Conservation (phyloP, 345 rosid genomes). For the Stellera chamaejasme region DNA sequence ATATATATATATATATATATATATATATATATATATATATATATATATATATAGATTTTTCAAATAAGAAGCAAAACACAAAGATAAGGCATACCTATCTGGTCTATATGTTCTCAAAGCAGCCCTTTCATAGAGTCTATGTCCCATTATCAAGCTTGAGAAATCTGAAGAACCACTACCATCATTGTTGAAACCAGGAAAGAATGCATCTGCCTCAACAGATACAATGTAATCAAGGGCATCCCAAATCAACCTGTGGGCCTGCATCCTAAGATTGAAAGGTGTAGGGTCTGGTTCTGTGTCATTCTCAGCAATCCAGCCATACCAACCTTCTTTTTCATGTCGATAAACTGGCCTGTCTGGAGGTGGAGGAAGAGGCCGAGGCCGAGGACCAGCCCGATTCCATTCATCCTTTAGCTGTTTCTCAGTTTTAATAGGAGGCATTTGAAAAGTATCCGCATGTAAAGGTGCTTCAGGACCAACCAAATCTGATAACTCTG, state of each 20-base stretch:
- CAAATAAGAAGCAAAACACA: neutral
- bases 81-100: slow-evolving; percentile 49
- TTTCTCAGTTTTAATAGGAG: slow-evolving; percentile 51
- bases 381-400: slow-evolving; percentile 92
- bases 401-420: slow-evolving; percentile 83
- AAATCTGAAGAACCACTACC: slow-evolving; percentile 92
- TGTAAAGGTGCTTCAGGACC: slow-evolving; percentile 84
- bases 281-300: slow-evolving; percentile 79
- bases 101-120: slow-evolving; percentile 82
- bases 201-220: slow-evolving; percentile 86
- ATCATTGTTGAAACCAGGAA: slow-evolving; percentile 83
- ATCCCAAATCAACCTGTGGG: slow-evolving; percentile 89
- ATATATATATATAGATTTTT: too few species aligned
- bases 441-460: slow-evolving; percentile 28
- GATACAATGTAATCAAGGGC: slow-evolving; percentile 82
- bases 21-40: too few species aligned
- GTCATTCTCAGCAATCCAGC: slow-evolving; percentile 80
- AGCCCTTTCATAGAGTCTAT: slow-evolving; percentile 84
- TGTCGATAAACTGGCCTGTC: slow-evolving; percentile 85
- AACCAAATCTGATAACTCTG: slow-evolving; percentile 61
- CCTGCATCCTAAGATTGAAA: slow-evolving; percentile 71
- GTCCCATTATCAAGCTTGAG: slow-evolving; percentile 96
- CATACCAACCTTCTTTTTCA: slow-evolving; percentile 99
- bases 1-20: too few species aligned
- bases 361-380: slow-evolving; percentile 99